Percentiles rank a stretch among this genome's conserved stretches.
phyloP scores from a whole-genome alignment of 495 filamentous ascomycete genomes.

The Daldinia bambusicola region DNA sequence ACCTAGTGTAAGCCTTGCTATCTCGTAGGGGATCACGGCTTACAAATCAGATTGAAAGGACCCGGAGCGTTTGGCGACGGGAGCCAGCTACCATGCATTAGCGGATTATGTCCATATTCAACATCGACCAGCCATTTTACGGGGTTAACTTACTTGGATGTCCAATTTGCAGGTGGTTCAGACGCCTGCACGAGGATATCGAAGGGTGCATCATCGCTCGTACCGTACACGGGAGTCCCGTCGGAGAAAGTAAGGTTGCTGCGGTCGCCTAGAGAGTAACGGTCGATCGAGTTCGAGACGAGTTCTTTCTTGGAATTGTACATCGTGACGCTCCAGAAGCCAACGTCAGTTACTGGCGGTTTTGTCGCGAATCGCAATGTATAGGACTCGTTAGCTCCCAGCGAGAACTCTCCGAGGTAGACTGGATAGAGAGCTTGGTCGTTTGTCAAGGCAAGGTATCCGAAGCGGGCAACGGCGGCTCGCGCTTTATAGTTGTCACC shows the following conservation, averaged over 20 bases:
- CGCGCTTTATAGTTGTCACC: constrained; percentile 22
- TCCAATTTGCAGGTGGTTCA: constrained; percentile 51
- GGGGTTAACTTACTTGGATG: constrained; percentile 39
- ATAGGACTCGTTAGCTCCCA: constrained; percentile 31
- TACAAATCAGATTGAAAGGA: too few species aligned
- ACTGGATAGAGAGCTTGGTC: constrained; percentile 33
- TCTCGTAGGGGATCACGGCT: too few species aligned
- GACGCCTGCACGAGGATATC: constrained; percentile 47
- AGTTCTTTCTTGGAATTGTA: constrained; percentile 45
- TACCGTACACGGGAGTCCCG: constrained; percentile 46
- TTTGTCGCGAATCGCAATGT: constrained; percentile 48
- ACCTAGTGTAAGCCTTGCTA: too few species aligned
- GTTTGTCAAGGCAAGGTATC: constrained; percentile 32
- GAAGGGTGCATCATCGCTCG: constrained; percentile 19
- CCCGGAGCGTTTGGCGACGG: too few species aligned
- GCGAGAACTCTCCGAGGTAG: not conserved
- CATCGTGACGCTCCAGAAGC: constrained; percentile 54
- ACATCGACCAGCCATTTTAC: not conserved
- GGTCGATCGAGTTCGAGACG: constrained; percentile 44
- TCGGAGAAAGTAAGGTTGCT: constrained; percentile 49
- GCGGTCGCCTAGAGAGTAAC: constrained; percentile 46
- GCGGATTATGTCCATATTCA: not conserved
- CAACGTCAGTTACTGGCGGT: constrained; percentile 40
- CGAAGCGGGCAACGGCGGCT: constrained; percentile 26
- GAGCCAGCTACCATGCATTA: too few species aligned